phyloP scores from a whole-genome alignment of 2,329 filamentous ascomycete genomes.

The Xylaria sp. region DNA sequence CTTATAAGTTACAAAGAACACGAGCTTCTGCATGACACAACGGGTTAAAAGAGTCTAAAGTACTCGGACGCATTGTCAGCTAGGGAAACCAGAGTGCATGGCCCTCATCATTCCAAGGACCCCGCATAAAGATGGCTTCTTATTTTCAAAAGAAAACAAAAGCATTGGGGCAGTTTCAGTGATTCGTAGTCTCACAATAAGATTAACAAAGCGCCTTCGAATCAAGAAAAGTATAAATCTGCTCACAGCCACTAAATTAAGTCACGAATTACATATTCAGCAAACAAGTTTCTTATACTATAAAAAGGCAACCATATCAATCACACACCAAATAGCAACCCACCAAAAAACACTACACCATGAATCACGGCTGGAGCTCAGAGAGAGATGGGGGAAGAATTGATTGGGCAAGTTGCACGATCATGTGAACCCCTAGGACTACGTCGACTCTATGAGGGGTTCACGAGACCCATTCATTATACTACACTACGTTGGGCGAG shows the following conservation, averaged over 20 bases:
- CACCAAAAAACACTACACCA: neutral
- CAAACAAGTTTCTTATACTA: neutral
- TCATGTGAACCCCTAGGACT: slow-evolving; percentile 4
- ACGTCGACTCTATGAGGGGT: neutral
- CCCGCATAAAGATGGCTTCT: neutral
- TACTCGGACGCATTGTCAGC: too few relatives aligned
- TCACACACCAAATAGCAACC: neutral
- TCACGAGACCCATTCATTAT: neutral
- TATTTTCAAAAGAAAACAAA: neutral
- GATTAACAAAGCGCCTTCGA: neutral
- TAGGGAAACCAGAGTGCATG: neutral
- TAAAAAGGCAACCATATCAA: neutral
- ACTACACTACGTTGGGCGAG: neutral
- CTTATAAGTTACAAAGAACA: neutral
- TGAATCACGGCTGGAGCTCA: neutral
- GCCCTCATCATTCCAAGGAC: neutral
- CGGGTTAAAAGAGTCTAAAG: neutral
- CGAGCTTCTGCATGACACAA: neutral
- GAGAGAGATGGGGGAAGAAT: slow-evolving; percentile 6
- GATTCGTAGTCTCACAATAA: neutral
- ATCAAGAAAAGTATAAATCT: neutral
- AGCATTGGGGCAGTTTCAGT: neutral
- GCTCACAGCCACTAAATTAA: neutral
- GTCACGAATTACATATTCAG: neutral
- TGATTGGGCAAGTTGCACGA: slow-evolving; percentile 4